Conservation (phyloP, 257 asterid genomes). For the Penstemon newberryi region DNA sequence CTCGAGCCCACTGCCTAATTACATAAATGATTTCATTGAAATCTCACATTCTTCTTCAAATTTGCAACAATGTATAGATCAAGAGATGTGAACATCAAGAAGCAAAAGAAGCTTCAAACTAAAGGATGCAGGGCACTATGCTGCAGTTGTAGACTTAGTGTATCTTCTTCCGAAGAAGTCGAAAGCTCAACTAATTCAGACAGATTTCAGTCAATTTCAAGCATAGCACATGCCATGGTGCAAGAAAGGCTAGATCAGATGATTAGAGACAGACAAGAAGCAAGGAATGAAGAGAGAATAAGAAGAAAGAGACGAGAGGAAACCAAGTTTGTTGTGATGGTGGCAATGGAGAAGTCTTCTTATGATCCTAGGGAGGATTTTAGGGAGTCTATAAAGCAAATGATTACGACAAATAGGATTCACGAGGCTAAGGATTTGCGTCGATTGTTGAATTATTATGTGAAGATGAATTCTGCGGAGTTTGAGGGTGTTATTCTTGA, state of each 20-base stretch:
- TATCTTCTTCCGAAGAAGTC: conserved; percentile 58
- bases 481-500: conserved; percentile 58
- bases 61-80: conserved; percentile 46
- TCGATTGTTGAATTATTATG: conserved; percentile 57
- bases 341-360: conserved; percentile 75
- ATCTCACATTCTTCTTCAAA: conserved; percentile 34
- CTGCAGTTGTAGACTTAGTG: conserved; percentile 56
- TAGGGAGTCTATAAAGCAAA: conserved; percentile 65
- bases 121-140: conserved; percentile 56
- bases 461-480: conserved; percentile 68
- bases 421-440: conserved; percentile 57
- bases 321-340: conserved; percentile 56
- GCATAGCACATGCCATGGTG: conserved; percentile 75
- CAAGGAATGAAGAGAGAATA: conserved; percentile 21
- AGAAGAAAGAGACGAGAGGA: conserved; percentile 34
- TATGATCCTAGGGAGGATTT: conserved; percentile 73
- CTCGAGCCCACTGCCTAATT: conserved; percentile 39
- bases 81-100: conserved; percentile 37
- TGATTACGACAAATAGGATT: conserved; percentile 55
- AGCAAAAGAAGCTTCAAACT: conserved; percentile 46
- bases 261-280: conserved; percentile 52
- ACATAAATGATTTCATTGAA: conserved; percentile 39
- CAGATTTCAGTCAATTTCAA: conserved; percentile 47
- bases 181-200: conserved; percentile 46
- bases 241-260: conserved; percentile 68